Percentiles rank a stretch among this genome's conserved stretches.
Conservation (phyloP, 495 filamentous ascomycete species). For the Aspergillus funiculosus region DNA sequence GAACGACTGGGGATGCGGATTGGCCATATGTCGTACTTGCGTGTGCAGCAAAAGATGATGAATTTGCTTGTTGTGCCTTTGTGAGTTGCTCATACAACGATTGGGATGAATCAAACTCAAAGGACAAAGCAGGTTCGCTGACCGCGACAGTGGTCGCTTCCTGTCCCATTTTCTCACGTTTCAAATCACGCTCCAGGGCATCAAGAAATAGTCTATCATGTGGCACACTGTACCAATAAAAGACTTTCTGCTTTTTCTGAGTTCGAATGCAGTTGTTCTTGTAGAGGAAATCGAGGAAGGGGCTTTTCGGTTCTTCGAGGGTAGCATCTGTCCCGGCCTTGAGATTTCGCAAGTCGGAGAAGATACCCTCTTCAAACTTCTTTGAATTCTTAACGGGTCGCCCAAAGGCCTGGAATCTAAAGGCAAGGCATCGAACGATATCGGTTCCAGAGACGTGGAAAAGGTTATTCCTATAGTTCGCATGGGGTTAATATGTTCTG, state of each 20-base stretch:
- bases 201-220: conserved; percentile 97
- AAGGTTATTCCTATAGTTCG: conserved; percentile 78
- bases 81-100: conserved; percentile 99
- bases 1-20: conserved; percentile 78
- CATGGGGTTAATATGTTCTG: conserved; percentile 10
- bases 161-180: conserved; percentile 98
- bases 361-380: conserved; percentile 99
- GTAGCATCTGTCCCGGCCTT: conserved; percentile 99
- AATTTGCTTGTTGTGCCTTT: conserved; percentile 97
- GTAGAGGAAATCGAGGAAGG: conserved; percentile 97
- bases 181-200: conserved; percentile 92
- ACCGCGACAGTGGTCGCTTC: conserved; percentile 95
- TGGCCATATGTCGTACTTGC: conserved; percentile 72
- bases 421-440: conserved; percentile 96
- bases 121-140: conserved; percentile 92
- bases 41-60: conserved; percentile 88
- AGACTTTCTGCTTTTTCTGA: conserved; percentile 99
- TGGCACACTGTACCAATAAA: conserved; percentile 99
- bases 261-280: conserved; percentile 99
- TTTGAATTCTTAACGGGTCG: conserved; percentile 99
- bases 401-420: conserved; percentile 97
- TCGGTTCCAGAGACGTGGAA: conserved; percentile 99
- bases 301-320: conserved; percentile 96
- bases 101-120: conserved; percentile 98
- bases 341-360: conserved; percentile 95